These are phyloP conservation scores for Cryptosporidium bovis DNA, from an alignment of 169 alveolate species.

Conservation along the genomic window DNA sequence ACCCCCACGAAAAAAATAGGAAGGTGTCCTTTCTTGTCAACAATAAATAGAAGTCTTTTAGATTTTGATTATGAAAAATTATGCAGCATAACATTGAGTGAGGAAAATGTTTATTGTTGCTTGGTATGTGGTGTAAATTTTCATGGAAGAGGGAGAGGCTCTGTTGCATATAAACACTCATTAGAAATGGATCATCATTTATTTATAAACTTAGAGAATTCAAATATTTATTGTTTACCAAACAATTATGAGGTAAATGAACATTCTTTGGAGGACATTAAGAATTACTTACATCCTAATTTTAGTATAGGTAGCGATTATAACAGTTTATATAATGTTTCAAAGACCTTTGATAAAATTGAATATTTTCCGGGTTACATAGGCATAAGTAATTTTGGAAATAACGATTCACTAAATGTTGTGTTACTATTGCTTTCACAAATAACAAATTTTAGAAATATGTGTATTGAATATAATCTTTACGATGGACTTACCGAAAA, in stretches of 20 bases:
- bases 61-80: constrained; percentile 98
- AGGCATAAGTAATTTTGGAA: constrained; percentile 95
- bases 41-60: constrained; percentile 93
- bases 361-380: constrained; percentile 95
- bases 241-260: constrained; percentile 96
- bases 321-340: constrained; percentile 84
- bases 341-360: constrained; percentile 90
- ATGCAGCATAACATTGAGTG: constrained; percentile 95
- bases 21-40: constrained; percentile 94
- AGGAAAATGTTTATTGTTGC: constrained; percentile 96
- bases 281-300: constrained; percentile 78
- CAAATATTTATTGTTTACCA: constrained; percentile 95
- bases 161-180: constrained; percentile 96
- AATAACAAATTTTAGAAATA: constrained; percentile 82
- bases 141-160: constrained; percentile 95
- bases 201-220: constrained; percentile 91
- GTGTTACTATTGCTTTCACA: constrained; percentile 88
- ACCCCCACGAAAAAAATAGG: constrained; percentile 22
- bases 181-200: constrained; percentile 95
- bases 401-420: constrained; percentile 96
- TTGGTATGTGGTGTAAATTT: constrained; percentile 96
- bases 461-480: constrained; percentile 78
- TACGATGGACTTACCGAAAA: constrained; percentile 75
- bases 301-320: constrained; percentile 70
- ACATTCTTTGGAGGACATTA: constrained; percentile 94